Percentiles rank a stretch among this genome's conserved stretches.
These are phyloP conservation scores for Corymbia maculata DNA, from an alignment of 345 rosid species.

Conservation along the genomic window DNA sequence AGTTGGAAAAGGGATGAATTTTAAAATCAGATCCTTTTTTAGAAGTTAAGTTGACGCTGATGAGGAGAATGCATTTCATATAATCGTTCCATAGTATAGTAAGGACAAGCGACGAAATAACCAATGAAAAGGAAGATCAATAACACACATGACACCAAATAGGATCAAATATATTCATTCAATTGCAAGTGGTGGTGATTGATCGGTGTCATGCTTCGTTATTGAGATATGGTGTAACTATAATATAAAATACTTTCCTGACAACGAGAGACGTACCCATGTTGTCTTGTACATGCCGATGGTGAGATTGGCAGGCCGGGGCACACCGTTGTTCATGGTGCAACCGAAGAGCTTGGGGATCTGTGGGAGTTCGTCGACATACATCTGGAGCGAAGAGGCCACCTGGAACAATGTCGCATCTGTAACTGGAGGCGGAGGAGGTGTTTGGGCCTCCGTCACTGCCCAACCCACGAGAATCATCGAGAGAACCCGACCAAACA, in stretches of 20 bases:
- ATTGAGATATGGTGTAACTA: background rate
- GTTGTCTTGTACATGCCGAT: constrained; percentile 61
- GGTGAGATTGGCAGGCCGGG: constrained; percentile 24
- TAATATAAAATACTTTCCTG: background rate
- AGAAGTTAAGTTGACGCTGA: background rate
- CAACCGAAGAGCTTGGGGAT: constrained; percentile 43
- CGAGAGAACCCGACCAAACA: background rate
- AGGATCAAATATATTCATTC: no score
- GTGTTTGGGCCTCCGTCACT: background rate
- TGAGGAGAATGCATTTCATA: background rate
- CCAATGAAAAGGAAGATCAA: background rate
- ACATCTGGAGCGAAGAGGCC: constrained; percentile 30
- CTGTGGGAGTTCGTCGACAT: constrained; percentile 56
- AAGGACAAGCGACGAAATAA: background rate
- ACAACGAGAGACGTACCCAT: constrained; percentile 30
- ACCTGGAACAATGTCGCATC: background rate
- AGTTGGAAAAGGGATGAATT: background rate
- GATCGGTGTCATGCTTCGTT: background rate
- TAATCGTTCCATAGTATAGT: background rate
- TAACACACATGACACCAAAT: background rate
- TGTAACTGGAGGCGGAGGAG: background rate
- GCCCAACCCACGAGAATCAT: background rate
- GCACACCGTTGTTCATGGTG: constrained; percentile 12
- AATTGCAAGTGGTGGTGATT: accelerated
- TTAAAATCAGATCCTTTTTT: background rate